Evolutionary conservation across 495 filamentous ascomycete genomes (phyloP).

Genomic region (Neurospora africana): DNA sequence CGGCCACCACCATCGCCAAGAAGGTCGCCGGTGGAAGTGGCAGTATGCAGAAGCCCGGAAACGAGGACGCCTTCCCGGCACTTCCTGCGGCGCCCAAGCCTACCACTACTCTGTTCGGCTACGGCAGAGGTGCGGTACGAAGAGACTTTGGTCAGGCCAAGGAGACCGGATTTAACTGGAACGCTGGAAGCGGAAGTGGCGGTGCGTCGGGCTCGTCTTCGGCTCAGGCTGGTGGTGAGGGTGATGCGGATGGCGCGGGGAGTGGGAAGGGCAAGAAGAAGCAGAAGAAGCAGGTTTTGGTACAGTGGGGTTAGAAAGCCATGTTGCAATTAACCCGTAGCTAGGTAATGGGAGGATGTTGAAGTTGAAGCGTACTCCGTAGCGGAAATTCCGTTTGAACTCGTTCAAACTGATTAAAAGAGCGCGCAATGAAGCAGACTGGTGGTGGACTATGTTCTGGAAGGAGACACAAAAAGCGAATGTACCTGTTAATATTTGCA

Average conservation of each 20-base stretch:
- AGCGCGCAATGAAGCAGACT: neutral
- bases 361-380: neutral
- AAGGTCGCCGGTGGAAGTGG: neutral
- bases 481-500: too few species aligned
- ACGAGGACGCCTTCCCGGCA: constrained; percentile 65
- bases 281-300: constrained; percentile 71
- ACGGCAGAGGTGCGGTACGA: constrained; percentile 59
- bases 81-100: constrained; percentile 72
- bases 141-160: constrained; percentile 44
- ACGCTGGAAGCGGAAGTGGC: constrained; percentile 6
- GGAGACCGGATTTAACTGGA: constrained; percentile 34
- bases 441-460: neutral
- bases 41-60: constrained; percentile 3
- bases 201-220: constrained; percentile 1
- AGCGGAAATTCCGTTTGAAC: too few species aligned
- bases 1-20: constrained; percentile 8
- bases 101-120: constrained; percentile 68
- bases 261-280: constrained; percentile 53
- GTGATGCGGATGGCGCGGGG: constrained; percentile 18
- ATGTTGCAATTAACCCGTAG: too few species aligned
- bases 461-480: too few species aligned
- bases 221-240: neutral
- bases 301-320: constrained; percentile 39
- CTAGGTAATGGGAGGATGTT: neutral
- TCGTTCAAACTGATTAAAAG: too few species aligned